Conservation (phyloP, 768 basidiomycete genomes). For the Rhodosporidiobolus odoratus region DNA sequence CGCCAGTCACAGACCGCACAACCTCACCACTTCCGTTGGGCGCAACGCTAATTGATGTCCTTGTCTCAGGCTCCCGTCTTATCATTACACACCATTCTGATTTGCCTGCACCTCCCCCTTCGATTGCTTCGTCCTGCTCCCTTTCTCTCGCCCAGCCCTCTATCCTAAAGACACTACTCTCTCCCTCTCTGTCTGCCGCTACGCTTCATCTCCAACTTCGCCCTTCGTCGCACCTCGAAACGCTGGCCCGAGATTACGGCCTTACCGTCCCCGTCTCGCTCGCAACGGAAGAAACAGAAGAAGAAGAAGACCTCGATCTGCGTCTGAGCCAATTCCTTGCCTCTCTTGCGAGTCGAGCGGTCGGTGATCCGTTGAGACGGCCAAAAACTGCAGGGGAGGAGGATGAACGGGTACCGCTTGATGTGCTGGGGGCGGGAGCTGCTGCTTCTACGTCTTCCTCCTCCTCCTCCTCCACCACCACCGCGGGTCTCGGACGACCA, state of each 20-base stretch:
- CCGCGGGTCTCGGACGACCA: too few relatives aligned
- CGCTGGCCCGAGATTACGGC: slow-evolving; percentile 63
- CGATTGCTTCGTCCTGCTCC: slow-evolving; percentile 52
- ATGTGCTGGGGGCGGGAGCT: neutral
- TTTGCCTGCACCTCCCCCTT: slow-evolving; percentile 54
- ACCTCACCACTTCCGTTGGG: too few relatives aligned
- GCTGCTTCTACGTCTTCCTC: neutral
- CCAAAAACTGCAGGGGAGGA: slow-evolving; percentile 8
- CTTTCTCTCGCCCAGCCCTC: slow-evolving; percentile 48
- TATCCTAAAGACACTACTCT: slow-evolving; percentile 56
- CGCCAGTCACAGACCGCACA: too few relatives aligned
- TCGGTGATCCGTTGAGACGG: slow-evolving; percentile 26
- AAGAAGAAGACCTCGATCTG: slow-evolving; percentile 2
- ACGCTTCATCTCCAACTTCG: slow-evolving; percentile 64
- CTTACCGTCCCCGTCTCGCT: slow-evolving; percentile 29
- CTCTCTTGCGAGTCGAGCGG: neutral
- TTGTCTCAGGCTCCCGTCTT: slow-evolving; percentile 24
- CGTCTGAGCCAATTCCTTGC: slow-evolving; percentile 19
- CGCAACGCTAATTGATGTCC: neutral
- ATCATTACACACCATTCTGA: slow-evolving; percentile 46
- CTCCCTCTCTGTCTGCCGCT: slow-evolving; percentile 61
- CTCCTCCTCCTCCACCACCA: neutral
- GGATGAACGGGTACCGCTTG: slow-evolving; percentile 26
- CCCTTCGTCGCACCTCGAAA: slow-evolving; percentile 62
- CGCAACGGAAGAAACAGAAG: neutral